Base-by-base conservation (phyloP, 441 rosid genomes). In the Euphorbia schlechtendalii region DNA sequence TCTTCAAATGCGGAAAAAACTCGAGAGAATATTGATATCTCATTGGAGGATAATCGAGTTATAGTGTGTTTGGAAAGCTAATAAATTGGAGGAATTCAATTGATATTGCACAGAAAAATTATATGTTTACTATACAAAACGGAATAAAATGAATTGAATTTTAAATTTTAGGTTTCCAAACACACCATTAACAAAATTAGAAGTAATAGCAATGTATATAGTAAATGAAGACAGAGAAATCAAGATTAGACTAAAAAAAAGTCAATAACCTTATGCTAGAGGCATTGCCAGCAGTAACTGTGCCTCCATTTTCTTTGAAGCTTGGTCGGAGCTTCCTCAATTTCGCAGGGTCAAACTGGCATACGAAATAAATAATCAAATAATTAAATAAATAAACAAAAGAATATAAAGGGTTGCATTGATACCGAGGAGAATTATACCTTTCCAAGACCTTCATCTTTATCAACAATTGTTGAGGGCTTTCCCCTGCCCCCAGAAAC, bases 241-340 rank as follows among this genome's bases (percentile, higher is more conserved):
- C 53, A 0, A 49, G 64, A 55, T 14, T 12, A 49, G 57, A 21
- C n/a, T 34, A 56, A 56, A 54, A 61, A 28, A n/a, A n/a, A n/a
- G 56, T 45, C 65, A 54, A n/a, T 21, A 21, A 94, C 99, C 98
- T 94, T 82, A 94, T 89, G 77, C 99, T 91, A 71, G 99, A 94
- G 49, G 99, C 99, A 74, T 94, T 94, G 76, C 99, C 98, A 13
- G 98, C 96, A 9, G 99, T 94, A 55, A 94, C 96, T 36, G 91
- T 82, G 49, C 99, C 98, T 73, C 98, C 97, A 63, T 56, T 85
- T 63, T 83, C 89, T 82, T 89, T 91, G 82, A 94, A 94, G 81
- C 98, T 93, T 28, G 99, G 93, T 38, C 99, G 85, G 41, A 93
- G 93, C 78, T 91, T 94, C 78, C 87, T 87, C 79, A 94, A 67